Conservation (phyloP, 2,329 filamentous ascomycete genomes). For the Alternaria brassicicola region DNA sequence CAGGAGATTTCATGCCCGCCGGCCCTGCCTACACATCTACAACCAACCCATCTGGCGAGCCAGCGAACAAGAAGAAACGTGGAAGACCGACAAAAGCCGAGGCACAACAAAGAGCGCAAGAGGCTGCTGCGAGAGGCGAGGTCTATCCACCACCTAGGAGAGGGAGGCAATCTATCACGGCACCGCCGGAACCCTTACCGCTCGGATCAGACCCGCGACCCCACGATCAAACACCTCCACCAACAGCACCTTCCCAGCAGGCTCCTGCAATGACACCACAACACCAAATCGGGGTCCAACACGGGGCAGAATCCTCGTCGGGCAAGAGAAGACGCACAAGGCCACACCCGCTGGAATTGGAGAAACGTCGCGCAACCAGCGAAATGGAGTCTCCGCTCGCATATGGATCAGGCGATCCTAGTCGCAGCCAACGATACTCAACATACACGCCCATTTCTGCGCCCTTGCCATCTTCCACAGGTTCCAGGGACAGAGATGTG, state of each 20-base stretch:
- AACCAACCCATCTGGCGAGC: conserved; percentile 41
- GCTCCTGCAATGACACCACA: conserved; percentile 37
- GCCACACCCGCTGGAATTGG: conserved; percentile 43
- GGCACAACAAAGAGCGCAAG: conserved; percentile 52
- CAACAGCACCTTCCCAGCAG: conserved; percentile 25
- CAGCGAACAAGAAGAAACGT: conserved; percentile 54
- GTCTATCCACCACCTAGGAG: conserved; percentile 48
- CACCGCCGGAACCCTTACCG: conserved; percentile 31
- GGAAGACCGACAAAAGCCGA: conserved; percentile 57
- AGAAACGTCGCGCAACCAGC: conserved; percentile 34
- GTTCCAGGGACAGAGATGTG: conserved; percentile 40
- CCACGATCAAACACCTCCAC: conserved; percentile 38
- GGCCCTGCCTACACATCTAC: conserved; percentile 38
- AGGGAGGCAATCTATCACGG: conserved; percentile 39
- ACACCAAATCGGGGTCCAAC: conserved; percentile 35
- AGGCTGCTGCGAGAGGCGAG: conserved; percentile 49
- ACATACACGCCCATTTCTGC: conserved; percentile 47
- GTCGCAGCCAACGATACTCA: conserved; percentile 39
- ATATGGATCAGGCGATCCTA: conserved; percentile 38
- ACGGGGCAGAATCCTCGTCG: conserved; percentile 43
- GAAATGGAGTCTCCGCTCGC: conserved; percentile 42
- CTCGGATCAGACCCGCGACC: conserved; percentile 32
- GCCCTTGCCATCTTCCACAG: conserved; percentile 42
- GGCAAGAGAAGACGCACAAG: conserved; percentile 43
- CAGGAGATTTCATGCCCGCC: conserved; percentile 37